Percentiles rank a stretch among this genome's conserved stretches.
Conservation (phyloP, 257 asterid genomes). For the Nicotiana benthamiana region DNA sequence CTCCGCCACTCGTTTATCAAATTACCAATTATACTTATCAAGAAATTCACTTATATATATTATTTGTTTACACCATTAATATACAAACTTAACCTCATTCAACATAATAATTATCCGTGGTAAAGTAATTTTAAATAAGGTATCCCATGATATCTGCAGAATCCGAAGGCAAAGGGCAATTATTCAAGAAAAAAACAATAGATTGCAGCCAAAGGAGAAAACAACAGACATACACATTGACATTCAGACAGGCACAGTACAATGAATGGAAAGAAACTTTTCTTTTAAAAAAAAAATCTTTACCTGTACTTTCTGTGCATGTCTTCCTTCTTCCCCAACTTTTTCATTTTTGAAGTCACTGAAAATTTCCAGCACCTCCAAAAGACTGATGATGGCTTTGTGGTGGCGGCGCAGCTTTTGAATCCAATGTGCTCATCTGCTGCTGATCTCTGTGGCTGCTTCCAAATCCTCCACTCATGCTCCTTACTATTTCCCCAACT, state of each 20-base stretch:
- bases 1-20: too few relatives aligned
- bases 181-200: not conserved
- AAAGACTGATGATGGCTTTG: conserved; percentile 32
- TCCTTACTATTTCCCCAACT: conserved; percentile 60
- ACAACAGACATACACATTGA: not conserved
- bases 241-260: not conserved
- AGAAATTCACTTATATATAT: too few relatives aligned
- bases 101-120: not conserved
- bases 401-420: not conserved
- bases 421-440: conserved; percentile 26
- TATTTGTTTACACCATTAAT: too few relatives aligned
- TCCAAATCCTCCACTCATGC: conserved; percentile 21
- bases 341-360: conserved; percentile 13
- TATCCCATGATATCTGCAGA: not conserved
- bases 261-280: not conserved
- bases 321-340: not conserved
- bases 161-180: not conserved
- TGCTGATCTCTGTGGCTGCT: conserved; percentile 19
- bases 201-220: not conserved
- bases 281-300: too few relatives aligned
- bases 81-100: too few relatives aligned
- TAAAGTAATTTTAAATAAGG: not conserved
- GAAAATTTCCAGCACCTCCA: conserved; percentile 38
- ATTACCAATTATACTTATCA: too few relatives aligned
- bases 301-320: conserved; percentile 15